phyloP scores from a whole-genome alignment of 2,329 filamentous ascomycete species.

The Penicillium sp. region DNA sequence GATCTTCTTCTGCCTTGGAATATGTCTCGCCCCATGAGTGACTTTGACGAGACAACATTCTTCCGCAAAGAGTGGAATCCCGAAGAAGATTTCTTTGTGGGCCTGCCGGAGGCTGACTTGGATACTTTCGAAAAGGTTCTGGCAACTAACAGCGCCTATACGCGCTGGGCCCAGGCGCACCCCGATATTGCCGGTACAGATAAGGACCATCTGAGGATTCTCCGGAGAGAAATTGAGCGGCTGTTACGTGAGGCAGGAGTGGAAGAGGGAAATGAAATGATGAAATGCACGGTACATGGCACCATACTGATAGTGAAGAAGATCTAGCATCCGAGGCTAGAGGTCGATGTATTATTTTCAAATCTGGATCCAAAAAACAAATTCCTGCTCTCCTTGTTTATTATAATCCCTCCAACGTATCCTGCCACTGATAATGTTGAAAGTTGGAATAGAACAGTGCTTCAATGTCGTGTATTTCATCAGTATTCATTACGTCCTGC shows the following conservation, averaged over 20 bases:
- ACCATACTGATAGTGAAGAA: constrained; percentile 20
- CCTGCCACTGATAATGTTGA: neutral
- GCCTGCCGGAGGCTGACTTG: constrained; percentile 18
- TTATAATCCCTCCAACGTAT: neutral
- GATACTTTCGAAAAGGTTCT: constrained; percentile 23
- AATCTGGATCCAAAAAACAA: too few species aligned
- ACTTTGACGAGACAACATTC: constrained; percentile 40
- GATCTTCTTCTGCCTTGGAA: constrained; percentile 51
- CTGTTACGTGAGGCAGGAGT: constrained; percentile 23
- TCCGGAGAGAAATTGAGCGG: constrained; percentile 21
- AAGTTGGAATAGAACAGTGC: neutral
- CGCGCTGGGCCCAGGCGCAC: constrained; percentile 39
- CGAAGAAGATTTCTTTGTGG: constrained; percentile 22
- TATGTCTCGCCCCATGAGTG: constrained; percentile 25
- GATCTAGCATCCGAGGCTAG: neutral
- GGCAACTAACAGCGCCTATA: constrained; percentile 36
- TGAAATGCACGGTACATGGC: constrained; percentile 19
- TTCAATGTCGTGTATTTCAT: neutral
- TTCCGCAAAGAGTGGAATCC: constrained; percentile 41
- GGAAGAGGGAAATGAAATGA: constrained; percentile 21
- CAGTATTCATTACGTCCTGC: neutral
- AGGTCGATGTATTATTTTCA: too few species aligned
- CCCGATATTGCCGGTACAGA: constrained; percentile 33
- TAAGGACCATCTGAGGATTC: constrained; percentile 30
- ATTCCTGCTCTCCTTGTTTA: too few species aligned